Conservation (phyloP, 257 asterid genomes). For the Nicotiana attenuata region DNA sequence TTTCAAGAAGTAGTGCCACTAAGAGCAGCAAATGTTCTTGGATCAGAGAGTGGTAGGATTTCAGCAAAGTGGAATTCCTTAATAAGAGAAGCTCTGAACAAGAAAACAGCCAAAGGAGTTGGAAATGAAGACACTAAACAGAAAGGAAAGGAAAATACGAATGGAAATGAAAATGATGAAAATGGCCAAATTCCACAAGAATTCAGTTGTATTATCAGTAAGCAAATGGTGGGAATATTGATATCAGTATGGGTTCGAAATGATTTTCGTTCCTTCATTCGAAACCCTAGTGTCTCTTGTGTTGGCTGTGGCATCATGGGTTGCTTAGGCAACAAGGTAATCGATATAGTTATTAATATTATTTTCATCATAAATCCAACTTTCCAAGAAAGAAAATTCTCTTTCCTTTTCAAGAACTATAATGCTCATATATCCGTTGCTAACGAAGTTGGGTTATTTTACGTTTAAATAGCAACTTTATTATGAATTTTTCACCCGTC, state of each 20-base stretch:
- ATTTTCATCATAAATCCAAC: neutral
- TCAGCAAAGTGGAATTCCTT: slow-evolving; percentile 48
- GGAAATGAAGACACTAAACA: neutral
- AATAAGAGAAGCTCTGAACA: slow-evolving; percentile 37
- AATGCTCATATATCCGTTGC: neutral
- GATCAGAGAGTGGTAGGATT: slow-evolving; percentile 34
- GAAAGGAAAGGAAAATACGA: slow-evolving; percentile 1
- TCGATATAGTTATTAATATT: neutral
- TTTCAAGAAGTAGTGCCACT: slow-evolving; percentile 73
- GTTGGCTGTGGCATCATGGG: slow-evolving; percentile 73
- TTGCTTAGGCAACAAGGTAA: slow-evolving; percentile 63
- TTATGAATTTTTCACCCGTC: too few relatives aligned
- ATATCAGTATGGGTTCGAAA: slow-evolving; percentile 59
- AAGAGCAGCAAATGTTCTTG: slow-evolving; percentile 41
- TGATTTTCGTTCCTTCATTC: slow-evolving; percentile 33
- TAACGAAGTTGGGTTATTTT: neutral
- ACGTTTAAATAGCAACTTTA: too few relatives aligned
- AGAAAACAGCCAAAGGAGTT: neutral
- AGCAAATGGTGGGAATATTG: slow-evolving; percentile 66
- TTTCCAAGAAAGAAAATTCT: neutral
- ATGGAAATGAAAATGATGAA: neutral
- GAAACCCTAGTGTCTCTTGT: slow-evolving; percentile 50
- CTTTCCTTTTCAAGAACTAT: too few relatives aligned
- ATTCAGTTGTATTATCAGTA: slow-evolving; percentile 51
- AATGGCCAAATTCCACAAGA: neutral